Base-by-base conservation (phyloP, 345 rosid genomes). In the Psidium guajava region DNA sequence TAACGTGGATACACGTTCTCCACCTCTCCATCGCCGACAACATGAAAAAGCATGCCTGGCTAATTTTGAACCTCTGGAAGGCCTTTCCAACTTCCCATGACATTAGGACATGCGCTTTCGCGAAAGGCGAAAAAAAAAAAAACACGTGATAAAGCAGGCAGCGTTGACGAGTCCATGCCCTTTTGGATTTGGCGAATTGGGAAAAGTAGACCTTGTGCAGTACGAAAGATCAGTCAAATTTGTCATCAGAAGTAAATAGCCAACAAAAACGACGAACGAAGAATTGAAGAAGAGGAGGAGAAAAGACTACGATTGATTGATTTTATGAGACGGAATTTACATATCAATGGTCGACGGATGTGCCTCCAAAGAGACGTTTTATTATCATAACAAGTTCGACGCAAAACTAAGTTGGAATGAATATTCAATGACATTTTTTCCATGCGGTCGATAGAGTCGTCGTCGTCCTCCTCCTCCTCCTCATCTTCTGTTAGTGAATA, bases 381-480 rank as follows among this genome's bases (percentile, higher is more conserved):
- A 21, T 21, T 54, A 54, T 6, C 8, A 12, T 0, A 1, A 59
- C 0, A 27, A 27, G 3, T n/a, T 59, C 15, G 36, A 27, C 0
- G 5, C 7, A 7, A 27, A 9, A 0, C 0, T 9, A 16, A 51
- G 54, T 51, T 13, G 54, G 54, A 47, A 47, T 47, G 49, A 47
- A 47, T 47, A 47, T 7, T 47, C 10, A 47, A 47, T 47, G 49
- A 8, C 4, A 4, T 51, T 13, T 14, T 51, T 51, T 13, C 15
- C 53, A 51, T 15, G 14, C 5, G 6, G 16, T 15, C 6, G 53
- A 13, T 51, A 5, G 53, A 49, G 52, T 36, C 36, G 36, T 36
- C 36, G 36, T 36, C 3, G 36, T 36, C 36, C 2, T 36, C 36
- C 2, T 36, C 36, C 2, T 36, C 36, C 2, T 36, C 36, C 3